Conservation (phyloP, 257 asterid species). For the Paraleonurus japonicus region DNA sequence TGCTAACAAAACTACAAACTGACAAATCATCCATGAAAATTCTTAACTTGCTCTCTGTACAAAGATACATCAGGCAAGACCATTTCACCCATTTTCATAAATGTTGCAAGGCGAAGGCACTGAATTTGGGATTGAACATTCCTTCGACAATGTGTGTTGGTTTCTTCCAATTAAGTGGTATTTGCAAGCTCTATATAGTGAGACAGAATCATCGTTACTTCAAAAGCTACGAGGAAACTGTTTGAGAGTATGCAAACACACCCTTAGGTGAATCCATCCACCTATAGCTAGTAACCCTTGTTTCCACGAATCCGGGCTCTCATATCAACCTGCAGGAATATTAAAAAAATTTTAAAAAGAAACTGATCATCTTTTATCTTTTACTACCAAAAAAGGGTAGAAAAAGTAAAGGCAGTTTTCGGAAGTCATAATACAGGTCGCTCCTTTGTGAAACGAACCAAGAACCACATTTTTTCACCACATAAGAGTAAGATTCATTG, state of each 20-base stretch:
- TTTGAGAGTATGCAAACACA: no score
- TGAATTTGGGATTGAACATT: neutral
- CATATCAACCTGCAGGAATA: slow-evolving; percentile 77
- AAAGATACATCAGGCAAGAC: slow-evolving; percentile 5
- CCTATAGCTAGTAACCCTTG: slow-evolving; percentile 63
- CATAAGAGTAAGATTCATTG: neutral
- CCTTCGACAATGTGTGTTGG: neutral
- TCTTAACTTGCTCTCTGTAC: slow-evolving; percentile 3
- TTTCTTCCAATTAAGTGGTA: neutral
- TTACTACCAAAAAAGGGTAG: neutral
- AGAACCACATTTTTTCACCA: neutral
- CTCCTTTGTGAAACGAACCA: neutral
- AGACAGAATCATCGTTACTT: no score
- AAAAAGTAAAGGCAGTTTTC: neutral
- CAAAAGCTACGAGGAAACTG: no score
- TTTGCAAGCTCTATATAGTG: no score
- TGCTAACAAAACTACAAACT: neutral
- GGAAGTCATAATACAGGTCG: neutral
- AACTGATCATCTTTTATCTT: neutral
- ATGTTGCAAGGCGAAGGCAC: neutral
- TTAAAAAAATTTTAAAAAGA: neutral
- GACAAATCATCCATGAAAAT: neutral
- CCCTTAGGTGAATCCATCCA: neutral
- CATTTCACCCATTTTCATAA: neutral
- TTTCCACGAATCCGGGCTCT: slow-evolving; percentile 96